Evolutionary conservation across 2,329 filamentous ascomycete genomes (phyloP).

Genomic region (Aspergillus caelatus): DNA sequence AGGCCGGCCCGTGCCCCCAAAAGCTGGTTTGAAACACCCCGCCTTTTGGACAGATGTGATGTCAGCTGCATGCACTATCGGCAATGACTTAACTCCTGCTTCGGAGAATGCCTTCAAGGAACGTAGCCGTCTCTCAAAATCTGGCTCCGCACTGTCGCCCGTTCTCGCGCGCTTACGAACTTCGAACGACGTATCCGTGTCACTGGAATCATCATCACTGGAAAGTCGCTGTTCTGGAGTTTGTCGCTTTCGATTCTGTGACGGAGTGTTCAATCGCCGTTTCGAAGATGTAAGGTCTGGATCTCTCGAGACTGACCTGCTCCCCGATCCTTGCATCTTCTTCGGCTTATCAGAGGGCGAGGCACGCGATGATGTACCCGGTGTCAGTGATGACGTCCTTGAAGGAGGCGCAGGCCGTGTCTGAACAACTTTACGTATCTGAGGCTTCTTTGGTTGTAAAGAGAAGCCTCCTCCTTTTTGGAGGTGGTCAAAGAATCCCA

Average conservation of each 20-base stretch:
- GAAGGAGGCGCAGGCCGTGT: slow-evolving; percentile 34
- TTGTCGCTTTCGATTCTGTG: slow-evolving; percentile 39
- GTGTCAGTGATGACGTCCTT: slow-evolving; percentile 30
- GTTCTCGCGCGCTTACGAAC: slow-evolving; percentile 47
- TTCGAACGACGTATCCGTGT: slow-evolving; percentile 45
- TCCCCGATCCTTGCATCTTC: slow-evolving; percentile 27
- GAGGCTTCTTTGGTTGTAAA: slow-evolving; percentile 44
- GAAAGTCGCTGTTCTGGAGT: slow-evolving; percentile 43
- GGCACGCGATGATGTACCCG: slow-evolving; percentile 23
- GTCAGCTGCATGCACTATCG: slow-evolving; percentile 54
- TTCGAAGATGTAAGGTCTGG: slow-evolving; percentile 31
- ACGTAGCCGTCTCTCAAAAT: slow-evolving; percentile 48
- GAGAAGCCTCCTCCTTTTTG: slow-evolving; percentile 48
- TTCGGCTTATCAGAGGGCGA: slow-evolving; percentile 25
- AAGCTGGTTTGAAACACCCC: slow-evolving; percentile 56
- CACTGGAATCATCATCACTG: slow-evolving; percentile 46
- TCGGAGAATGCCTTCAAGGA: slow-evolving; percentile 50
- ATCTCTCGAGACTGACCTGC: slow-evolving; percentile 36
- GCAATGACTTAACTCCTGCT: slow-evolving; percentile 38
- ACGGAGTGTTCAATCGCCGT: slow-evolving; percentile 33
- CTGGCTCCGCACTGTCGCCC: slow-evolving; percentile 46
- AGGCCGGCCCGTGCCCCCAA: slow-evolving; percentile 47
- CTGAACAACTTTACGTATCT: slow-evolving; percentile 47
- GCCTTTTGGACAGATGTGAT: slow-evolving; percentile 49
- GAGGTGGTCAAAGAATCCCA: slow-evolving; percentile 50